Conservation (phyloP, 805 yeast species). For the Candida andamanensis region DNA sequence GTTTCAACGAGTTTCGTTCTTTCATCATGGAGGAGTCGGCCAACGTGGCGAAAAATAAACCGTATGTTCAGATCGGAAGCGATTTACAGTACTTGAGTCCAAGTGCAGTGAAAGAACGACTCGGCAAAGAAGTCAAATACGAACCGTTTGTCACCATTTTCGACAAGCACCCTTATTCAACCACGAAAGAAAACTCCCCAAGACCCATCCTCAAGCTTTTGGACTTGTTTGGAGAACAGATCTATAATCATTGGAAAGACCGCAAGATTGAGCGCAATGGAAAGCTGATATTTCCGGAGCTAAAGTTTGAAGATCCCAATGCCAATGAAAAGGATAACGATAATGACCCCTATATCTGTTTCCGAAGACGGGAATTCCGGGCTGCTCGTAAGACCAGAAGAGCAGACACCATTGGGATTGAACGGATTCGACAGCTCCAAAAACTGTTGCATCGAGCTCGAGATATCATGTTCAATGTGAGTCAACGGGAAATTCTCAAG, state of each 20-base stretch:
- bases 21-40: constrained; percentile 35
- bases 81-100: constrained; percentile 42
- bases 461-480: constrained; percentile 60
- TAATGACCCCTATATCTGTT: constrained; percentile 90
- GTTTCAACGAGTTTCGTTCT: constrained; percentile 63
- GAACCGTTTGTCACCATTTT: constrained; percentile 57
- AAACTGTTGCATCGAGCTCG: constrained; percentile 74
- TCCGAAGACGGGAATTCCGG: constrained; percentile 90
- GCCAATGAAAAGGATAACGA: constrained; percentile 77
- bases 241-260: constrained; percentile 78
- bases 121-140: constrained; percentile 52
- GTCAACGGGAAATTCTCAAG: constrained; percentile 67
- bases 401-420: constrained; percentile 86
- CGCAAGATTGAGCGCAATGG: constrained; percentile 72
- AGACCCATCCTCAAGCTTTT: constrained; percentile 47
- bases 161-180: constrained; percentile 38
- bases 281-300: constrained; percentile 61
- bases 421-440: constrained; percentile 68
- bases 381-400: constrained; percentile 95
- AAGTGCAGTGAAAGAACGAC: constrained; percentile 49
- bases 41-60: constrained; percentile 21
- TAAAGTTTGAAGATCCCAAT: constrained; percentile 78
- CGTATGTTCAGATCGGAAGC: constrained; percentile 24
- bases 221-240: constrained; percentile 54
- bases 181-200: constrained; percentile 11